Conservation (phyloP, 495 filamentous ascomycete genomes). For the Neurospora cerealis region DNA sequence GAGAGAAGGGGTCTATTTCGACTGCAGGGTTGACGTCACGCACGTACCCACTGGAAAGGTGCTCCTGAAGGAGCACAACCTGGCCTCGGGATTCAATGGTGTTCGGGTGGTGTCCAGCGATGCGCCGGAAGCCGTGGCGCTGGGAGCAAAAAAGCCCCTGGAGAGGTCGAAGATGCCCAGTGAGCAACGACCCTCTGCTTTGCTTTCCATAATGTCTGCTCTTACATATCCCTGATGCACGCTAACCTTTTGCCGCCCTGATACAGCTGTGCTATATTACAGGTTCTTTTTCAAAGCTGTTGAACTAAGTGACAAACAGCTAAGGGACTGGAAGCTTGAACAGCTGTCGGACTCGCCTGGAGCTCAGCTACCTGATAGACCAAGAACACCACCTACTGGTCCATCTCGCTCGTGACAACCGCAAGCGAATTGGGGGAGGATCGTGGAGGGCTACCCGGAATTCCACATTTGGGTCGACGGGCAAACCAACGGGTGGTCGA, state of each 20-base stretch:
- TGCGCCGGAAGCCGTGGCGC: not conserved
- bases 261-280: not conserved
- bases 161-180: not conserved
- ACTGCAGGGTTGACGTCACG: not conserved
- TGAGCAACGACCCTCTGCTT: not conserved
- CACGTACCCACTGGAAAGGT: not conserved
- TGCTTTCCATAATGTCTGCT: not conserved
- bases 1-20: not conserved
- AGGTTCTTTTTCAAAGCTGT: not conserved
- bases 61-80: not conserved
- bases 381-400: not conserved
- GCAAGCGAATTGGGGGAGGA: not conserved
- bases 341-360: not conserved
- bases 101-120: not conserved
- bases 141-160: not conserved
- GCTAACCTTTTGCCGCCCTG: not conserved
- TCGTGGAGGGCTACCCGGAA: not conserved
- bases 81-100: not conserved
- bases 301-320: not conserved
- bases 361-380: not conserved
- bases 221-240: not conserved
- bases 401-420: not conserved
- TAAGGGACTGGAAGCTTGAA: not conserved
- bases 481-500: not conserved
- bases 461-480: not conserved